Evolutionary conservation across 1,284 basidiomycete species (phyloP).

Genomic region (Cutaneotrichosporon sp.): DNA sequence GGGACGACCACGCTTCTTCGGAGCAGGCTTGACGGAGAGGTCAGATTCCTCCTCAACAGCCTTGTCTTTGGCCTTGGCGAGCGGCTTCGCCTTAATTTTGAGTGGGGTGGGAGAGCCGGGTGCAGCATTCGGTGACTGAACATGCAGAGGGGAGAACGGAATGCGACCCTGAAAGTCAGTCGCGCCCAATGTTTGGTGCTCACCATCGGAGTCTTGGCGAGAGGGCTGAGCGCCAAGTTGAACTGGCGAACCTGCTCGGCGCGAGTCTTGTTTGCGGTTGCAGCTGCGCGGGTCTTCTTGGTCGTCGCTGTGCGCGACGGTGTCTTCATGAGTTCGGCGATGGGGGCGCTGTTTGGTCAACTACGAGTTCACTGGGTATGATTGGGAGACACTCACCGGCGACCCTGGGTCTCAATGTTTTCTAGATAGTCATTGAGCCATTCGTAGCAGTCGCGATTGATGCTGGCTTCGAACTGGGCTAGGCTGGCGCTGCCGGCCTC

Average conservation of each 20-base stretch:
- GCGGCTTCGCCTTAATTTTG: constrained; percentile 4
- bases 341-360: constrained; percentile 27
- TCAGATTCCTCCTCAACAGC: constrained; percentile 8
- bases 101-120: constrained; percentile 13
- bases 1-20: constrained; percentile 14
- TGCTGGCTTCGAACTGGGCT: constrained; percentile 34
- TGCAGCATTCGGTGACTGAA: constrained; percentile 28
- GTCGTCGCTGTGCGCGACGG: constrained; percentile 44
- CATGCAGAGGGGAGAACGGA: constrained; percentile 35
- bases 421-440: constrained; percentile 47
- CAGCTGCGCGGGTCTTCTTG: constrained; percentile 44
- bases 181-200: constrained; percentile 7
- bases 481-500: constrained; percentile 31
- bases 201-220: constrained; percentile 22
- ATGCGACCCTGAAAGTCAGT: constrained; percentile 18
- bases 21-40: constrained; percentile 16
- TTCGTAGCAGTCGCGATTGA: constrained; percentile 40
- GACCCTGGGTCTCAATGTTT: constrained; percentile 27
- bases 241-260: constrained; percentile 19
- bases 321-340: constrained; percentile 47
- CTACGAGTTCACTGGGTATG: background rate
- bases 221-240: constrained; percentile 37
- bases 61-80: background rate
- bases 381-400: constrained; percentile 14
- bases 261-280: constrained; percentile 24